Percentiles rank a stretch among this genome's conserved stretches.
Evolutionary conservation across 208 protist species (phyloP).

Genomic region (Porcisia deanei): DNA sequence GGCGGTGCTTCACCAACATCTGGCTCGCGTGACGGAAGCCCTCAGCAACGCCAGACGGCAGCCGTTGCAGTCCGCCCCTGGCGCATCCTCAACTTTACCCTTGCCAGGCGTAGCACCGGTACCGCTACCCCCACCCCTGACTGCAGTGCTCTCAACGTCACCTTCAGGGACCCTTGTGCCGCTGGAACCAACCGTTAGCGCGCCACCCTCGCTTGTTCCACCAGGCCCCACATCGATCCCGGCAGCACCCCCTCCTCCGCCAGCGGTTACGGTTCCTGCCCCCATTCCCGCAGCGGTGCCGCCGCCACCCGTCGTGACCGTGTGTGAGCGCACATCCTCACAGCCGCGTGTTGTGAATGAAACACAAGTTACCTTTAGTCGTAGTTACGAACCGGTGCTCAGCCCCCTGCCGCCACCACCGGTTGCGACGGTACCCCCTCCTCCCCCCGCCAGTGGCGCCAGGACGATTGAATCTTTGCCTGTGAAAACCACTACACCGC

Average conservation of each 20-base stretch:
- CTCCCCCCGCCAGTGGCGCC: neutral
- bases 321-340: neutral
- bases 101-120: neutral
- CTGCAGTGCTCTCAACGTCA: constrained; percentile 3
- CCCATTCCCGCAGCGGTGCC: constrained; percentile 7
- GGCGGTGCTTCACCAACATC: constrained; percentile 36
- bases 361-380: constrained; percentile 32
- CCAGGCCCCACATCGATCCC: neutral
- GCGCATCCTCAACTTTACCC: neutral
- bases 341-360: constrained; percentile 7
- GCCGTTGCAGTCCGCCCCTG: neutral
- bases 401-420: constrained; percentile 17
- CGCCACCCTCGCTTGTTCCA: neutral
- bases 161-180: neutral
- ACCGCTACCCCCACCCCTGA: neutral
- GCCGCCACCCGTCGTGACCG: constrained; percentile 2
- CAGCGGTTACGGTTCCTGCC: neutral
- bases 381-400: constrained; percentile 49
- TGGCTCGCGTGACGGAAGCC: constrained; percentile 50
- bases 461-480: neutral
- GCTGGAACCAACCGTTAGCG: constrained; percentile 4
- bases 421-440: constrained; percentile 1
- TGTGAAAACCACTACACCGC: constrained; percentile 4
- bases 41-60: constrained; percentile 17
- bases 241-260: constrained; percentile 1